Base-by-base conservation (phyloP, 1,139 yeast genomes). In the Saccharomyces hybrid region DNA sequence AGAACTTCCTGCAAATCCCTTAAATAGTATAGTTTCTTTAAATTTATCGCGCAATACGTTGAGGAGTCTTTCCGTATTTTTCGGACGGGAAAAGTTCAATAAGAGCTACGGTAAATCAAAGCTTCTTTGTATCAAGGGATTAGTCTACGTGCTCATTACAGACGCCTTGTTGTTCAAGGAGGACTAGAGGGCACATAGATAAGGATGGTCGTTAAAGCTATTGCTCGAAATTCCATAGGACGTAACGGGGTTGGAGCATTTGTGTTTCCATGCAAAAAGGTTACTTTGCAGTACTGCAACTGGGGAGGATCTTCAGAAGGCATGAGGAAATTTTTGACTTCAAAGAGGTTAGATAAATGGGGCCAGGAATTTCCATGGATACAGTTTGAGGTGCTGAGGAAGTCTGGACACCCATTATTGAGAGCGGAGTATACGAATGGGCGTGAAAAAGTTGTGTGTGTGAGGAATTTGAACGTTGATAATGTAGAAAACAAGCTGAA, bases 291-390 rank as follows among this genome's bases (percentile, higher is more conserved):
- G 58, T 90, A 84, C 73, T 88, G 97, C 75, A 88, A 90, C 76
- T 86, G 95, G 86, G 98, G 97, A 51, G 99, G 98, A 23, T 87
- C 96, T 4, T 91, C 98, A 0, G 77, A 78, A 53, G 97, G 97
- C 4, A 79, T 89, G 55, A 68, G 80, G 62, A 83, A 86, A 55
- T 80, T 88, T 61, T 74, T 93, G 55, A 73, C 78, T 49, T 73
- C 75, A 25, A 78, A 79, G 46, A 75, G 82, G 59, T 73, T 91
- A 49, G 75, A 81, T 59, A 63, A 75, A 28, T 72, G 86, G 57
- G 95, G 96, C 4, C 61, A 70, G 16, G 65, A 73, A 53, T 77
- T 87, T 68, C 83, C 88, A 50, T 79, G 81, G 58, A 81, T 89
- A 50, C 86, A 86, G 69, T 86, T 91, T 67, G 84, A 84, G 56